Percentiles rank a stretch among this genome's conserved stretches.
phyloP scores from a whole-genome alignment of 202 grass and related monocot genomes.

The Setaria viridis region DNA sequence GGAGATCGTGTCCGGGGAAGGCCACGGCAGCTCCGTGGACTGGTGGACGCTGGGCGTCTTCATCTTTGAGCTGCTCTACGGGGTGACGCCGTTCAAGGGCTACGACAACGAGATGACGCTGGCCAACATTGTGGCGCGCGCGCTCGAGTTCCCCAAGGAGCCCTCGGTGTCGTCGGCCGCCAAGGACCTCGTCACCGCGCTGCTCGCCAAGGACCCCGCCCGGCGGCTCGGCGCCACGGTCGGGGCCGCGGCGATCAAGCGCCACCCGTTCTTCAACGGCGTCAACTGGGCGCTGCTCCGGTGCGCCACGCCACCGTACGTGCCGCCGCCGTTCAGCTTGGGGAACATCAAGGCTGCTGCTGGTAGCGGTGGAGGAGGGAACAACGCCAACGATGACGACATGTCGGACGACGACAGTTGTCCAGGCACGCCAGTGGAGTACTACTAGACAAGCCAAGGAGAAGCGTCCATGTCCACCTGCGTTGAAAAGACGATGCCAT shows the following conservation, averaged over 20 bases:
- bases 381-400: conserved; percentile 13
- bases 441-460: conserved; percentile 60
- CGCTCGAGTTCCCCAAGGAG: conserved; percentile 88
- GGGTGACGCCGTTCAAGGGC: conserved; percentile 82
- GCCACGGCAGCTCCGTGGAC: conserved; percentile 89
- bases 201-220: conserved; percentile 82
- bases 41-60: conserved; percentile 98
- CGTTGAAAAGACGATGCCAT: not conserved
- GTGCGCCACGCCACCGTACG: conserved; percentile 66
- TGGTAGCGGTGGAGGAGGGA: conserved; percentile 25
- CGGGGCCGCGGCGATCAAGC: conserved; percentile 80
- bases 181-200: conserved; percentile 62
- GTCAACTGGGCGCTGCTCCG: conserved; percentile 89
- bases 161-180: conserved; percentile 56
- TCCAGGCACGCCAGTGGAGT: conserved; percentile 92
- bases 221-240: conserved; percentile 67
- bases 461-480: not conserved
- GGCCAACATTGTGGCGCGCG: conserved; percentile 89
- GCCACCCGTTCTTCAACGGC: conserved; percentile 75
- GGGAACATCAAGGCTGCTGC: not conserved
- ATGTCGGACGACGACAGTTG: conserved; percentile 72
- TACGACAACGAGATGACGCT: conserved; percentile 88
- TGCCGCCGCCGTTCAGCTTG: conserved; percentile 62
- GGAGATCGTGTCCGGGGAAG: conserved; percentile 93
- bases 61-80: conserved; percentile 89